Conservation (phyloP, 805 yeast genomes). For the Barnettozyma vustinii region DNA sequence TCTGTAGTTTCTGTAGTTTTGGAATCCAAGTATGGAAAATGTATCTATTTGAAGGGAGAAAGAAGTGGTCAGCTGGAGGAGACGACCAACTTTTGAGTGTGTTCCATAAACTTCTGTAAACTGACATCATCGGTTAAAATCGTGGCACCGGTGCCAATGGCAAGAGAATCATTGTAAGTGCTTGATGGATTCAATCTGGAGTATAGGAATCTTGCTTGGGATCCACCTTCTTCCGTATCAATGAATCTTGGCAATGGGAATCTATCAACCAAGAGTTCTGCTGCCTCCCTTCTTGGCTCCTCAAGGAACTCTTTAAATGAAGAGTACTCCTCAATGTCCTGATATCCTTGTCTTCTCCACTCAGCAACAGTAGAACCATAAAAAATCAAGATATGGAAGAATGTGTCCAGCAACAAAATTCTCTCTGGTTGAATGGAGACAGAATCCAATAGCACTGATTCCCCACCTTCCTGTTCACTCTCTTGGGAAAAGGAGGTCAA, state of each 20-base stretch:
- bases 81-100: constrained; percentile 26
- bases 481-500: constrained; percentile 47
- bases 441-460: constrained; percentile 60
- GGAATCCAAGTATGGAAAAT: not conserved
- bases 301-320: constrained; percentile 56
- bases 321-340: constrained; percentile 53
- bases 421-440: constrained; percentile 52
- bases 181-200: constrained; percentile 67
- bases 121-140: constrained; percentile 50
- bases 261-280: constrained; percentile 56
- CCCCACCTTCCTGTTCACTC: constrained; percentile 39
- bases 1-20: not conserved
- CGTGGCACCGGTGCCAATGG: constrained; percentile 33
- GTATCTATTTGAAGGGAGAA: not conserved
- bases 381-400: constrained; percentile 61
- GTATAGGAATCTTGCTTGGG: constrained; percentile 67
- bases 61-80: constrained; percentile 3
- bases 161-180: constrained; percentile 36
- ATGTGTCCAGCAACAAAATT: constrained; percentile 58
- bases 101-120: constrained; percentile 31
- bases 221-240: constrained; percentile 72
- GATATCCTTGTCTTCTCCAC: constrained; percentile 63
- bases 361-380: constrained; percentile 64
- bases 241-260: constrained; percentile 70
- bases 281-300: constrained; percentile 60